phyloP scores from a whole-genome alignment of 2,329 filamentous ascomycete genomes.

The Ceratocystis ficicola region DNA sequence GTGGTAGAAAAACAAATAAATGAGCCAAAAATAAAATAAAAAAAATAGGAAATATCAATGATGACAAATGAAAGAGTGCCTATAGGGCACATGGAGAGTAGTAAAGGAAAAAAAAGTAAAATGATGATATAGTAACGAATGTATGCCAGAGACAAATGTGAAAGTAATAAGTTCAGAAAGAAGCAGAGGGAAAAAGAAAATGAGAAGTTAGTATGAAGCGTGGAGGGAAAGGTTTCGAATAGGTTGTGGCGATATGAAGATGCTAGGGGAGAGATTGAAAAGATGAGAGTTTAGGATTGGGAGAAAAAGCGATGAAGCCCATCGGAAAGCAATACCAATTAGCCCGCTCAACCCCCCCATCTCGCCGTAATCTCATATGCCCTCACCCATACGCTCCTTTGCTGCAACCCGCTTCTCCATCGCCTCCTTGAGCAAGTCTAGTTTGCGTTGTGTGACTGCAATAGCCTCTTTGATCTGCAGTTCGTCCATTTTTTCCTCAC shows the following conservation, averaged over 20 bases:
- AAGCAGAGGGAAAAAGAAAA: background rate
- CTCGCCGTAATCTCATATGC: background rate
- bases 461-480: conserved; percentile 70
- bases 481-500: conserved; percentile 53
- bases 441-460: conserved; percentile 70
- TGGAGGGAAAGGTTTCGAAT: background rate
- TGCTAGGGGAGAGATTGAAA: no score
- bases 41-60: conserved; percentile 8
- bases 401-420: conserved; percentile 44
- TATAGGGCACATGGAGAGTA: background rate
- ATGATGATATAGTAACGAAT: conserved; percentile 8
- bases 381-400: background rate
- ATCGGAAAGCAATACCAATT: no score
- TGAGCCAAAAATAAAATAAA: conserved; percentile 9
- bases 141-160: background rate
- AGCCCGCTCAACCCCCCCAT: background rate
- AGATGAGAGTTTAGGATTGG: no score
- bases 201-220: background rate
- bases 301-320: no score
- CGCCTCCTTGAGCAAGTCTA: conserved; percentile 63
- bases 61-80: background rate
- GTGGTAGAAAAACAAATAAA: conserved; percentile 13
- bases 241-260: background rate
- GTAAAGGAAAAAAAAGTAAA: conserved; percentile 2
- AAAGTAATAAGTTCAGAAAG: background rate